Evolutionary conservation across 352 stramenopile species (phyloP), one percentile per base, ranked within the genome.

Genomic region (Globisporangium barbulae): DNA sequence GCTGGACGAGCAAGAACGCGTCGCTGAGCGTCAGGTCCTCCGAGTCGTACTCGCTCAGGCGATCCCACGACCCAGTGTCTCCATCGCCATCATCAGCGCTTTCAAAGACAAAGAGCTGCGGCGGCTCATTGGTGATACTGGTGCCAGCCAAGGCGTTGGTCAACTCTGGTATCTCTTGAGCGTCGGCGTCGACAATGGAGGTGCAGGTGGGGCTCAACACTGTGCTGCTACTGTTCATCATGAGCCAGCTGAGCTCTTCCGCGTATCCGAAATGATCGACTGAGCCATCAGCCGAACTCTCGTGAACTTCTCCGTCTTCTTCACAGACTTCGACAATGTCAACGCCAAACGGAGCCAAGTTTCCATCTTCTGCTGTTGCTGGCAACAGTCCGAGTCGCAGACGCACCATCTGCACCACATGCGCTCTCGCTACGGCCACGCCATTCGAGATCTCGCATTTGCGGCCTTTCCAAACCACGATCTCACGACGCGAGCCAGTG

Each of bases 11-110:
- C 55, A 90, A 21, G n/a, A 83, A 76, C 3, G 63, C 68, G 30
- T 64, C 65, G 5, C 63, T 62, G 12, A 67, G 19, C 7, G 64
- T 76, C 15, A 90, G 57, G 44, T 90, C 81, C 44, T 90, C 73
- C 0, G 79, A 85, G 56, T 88, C 76, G 45, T 90, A 90, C 17
- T 88, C 74, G n/a, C 64, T 76, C 47, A 90, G 13, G 28, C 66
- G 65, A 13, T 88, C 81, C 81, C 81, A 90, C n/a, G 33, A 37
- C 3, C 53, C 53, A 21, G 39, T 19, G 10, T 57, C 47, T 28
- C 13, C 52, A 10, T 63, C 56, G n/a, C 8, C 44, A 13, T 67
- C 50, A 3, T 22, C 30, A 1, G 71, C 37, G 10, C 25, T 28
- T 59, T 89, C 75, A 4, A 86, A 57, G 2, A 74, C 37, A 39